Conservation (phyloP, 495 filamentous ascomycete species). For the Aspergillus incahuasiensis region DNA sequence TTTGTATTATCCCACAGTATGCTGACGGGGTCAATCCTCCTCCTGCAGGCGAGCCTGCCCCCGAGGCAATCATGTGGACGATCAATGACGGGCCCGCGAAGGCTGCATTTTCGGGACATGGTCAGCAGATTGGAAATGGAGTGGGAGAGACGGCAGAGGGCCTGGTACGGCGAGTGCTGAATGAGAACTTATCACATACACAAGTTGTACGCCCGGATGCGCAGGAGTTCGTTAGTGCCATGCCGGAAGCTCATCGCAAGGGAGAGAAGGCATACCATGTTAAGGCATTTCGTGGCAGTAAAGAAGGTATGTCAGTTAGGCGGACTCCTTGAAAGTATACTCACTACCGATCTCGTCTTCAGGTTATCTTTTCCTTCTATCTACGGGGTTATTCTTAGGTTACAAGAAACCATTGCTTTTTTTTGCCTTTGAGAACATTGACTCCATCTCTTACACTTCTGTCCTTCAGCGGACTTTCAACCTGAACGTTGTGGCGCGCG, state of each 20-base stretch:
- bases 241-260: slow-evolving; percentile 79
- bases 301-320: slow-evolving; percentile 59
- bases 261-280: slow-evolving; percentile 88
- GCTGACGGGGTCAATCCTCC: slow-evolving; percentile 51
- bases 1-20: slow-evolving; percentile 70
- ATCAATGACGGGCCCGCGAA: slow-evolving; percentile 70
- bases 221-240: slow-evolving; percentile 70
- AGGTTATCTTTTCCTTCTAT: slow-evolving; percentile 87
- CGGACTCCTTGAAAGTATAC: neutral
- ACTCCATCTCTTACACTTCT: slow-evolving; percentile 80
- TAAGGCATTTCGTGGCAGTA: slow-evolving; percentile 85
- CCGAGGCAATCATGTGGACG: slow-evolving; percentile 82
- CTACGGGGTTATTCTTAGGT: slow-evolving; percentile 81
- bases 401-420: slow-evolving; percentile 94
- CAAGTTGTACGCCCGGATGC: slow-evolving; percentile 65
- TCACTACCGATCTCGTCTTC: slow-evolving; percentile 1
- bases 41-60: slow-evolving; percentile 28
- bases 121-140: slow-evolving; percentile 37
- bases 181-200: slow-evolving; percentile 52
- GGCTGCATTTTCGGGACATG: slow-evolving; percentile 35
- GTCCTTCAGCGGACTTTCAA: slow-evolving; percentile 94
- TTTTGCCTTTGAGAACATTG: slow-evolving; percentile 73
- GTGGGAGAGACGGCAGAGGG: slow-evolving; percentile 58
- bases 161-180: slow-evolving; percentile 59
- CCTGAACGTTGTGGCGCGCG: slow-evolving; percentile 63